A percentile compares a stretch with the other conserved stretches of the same genome.
Conservation (phyloP, 1,284 basidiomycete genomes). For the Cryptococcus sp. region DNA sequence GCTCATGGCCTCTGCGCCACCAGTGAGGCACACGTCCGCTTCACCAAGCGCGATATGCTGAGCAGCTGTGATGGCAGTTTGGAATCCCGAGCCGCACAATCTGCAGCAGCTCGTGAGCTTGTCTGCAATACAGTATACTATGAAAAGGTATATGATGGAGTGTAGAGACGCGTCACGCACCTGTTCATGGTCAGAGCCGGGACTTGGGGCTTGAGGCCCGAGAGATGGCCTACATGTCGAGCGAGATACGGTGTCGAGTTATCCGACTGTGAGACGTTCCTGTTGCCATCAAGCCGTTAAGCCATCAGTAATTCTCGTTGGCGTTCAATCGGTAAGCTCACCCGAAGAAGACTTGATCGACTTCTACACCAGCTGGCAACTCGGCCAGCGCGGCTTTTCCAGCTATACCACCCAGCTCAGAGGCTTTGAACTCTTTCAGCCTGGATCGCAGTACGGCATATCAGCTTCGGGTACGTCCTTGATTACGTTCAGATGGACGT, state of each 20-base stretch:
- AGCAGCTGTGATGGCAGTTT: slow-evolving; percentile 58
- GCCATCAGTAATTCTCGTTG: neutral
- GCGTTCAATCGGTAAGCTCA: slow-evolving; percentile 24
- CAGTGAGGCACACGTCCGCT: slow-evolving; percentile 58
- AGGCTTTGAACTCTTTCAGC: slow-evolving; percentile 54
- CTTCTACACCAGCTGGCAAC: slow-evolving; percentile 53
- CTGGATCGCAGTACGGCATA: slow-evolving; percentile 10
- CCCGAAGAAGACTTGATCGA: slow-evolving; percentile 58
- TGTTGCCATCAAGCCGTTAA: slow-evolving; percentile 16
- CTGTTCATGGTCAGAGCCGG: slow-evolving; percentile 61
- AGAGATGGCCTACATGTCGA: slow-evolving; percentile 59
- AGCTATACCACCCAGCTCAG: slow-evolving; percentile 58
- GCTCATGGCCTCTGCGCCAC: slow-evolving; percentile 60
- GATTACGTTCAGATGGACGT: too few species aligned
- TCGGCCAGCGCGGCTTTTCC: slow-evolving; percentile 58
- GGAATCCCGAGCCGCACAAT: slow-evolving; percentile 61
- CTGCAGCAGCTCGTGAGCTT: slow-evolving; percentile 28
- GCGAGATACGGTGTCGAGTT: slow-evolving; percentile 60
- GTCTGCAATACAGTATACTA: neutral
- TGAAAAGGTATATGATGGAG: neutral
- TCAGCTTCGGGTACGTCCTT: too few species aligned
- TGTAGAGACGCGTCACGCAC: slow-evolving; percentile 32
- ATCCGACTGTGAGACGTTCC: slow-evolving; percentile 54
- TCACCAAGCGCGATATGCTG: slow-evolving; percentile 60
- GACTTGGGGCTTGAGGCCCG: slow-evolving; percentile 56